Percentiles rank a stretch among this genome's conserved stretches.
Conservation (phyloP, 2,329 filamentous ascomycete genomes). For the Penicillium sp. region DNA sequence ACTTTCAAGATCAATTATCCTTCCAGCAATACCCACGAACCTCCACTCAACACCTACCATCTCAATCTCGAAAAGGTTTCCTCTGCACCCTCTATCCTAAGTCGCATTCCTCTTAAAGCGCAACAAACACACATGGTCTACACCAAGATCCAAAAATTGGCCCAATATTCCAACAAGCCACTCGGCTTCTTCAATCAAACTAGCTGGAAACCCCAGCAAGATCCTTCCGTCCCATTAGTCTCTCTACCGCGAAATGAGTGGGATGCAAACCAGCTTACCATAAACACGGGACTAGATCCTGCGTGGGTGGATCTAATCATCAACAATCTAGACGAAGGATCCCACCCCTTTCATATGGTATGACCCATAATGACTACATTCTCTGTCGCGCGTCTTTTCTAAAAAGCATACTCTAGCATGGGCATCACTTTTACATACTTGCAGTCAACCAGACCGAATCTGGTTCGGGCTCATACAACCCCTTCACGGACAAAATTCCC, state of each 20-base stretch:
- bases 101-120: conserved; percentile 28
- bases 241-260: conserved; percentile 38
- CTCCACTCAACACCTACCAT: conserved; percentile 1
- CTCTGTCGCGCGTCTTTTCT: background rate
- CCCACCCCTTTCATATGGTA: conserved; percentile 54
- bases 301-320: conserved; percentile 50
- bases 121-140: conserved; percentile 49
- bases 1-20: conserved; percentile 33
- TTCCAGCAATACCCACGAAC: background rate
- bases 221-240: conserved; percentile 36
- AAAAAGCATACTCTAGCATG: conserved; percentile 28
- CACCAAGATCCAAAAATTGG: conserved; percentile 47
- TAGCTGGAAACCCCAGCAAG: conserved; percentile 43
- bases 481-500: conserved; percentile 27
- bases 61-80: conserved; percentile 31
- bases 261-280: conserved; percentile 45
- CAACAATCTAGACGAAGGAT: conserved; percentile 53
- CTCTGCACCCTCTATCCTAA: conserved; percentile 28
- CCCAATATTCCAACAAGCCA: conserved; percentile 45
- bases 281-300: conserved; percentile 29
- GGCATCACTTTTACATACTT: conserved; percentile 38
- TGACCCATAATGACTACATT: too few species aligned
- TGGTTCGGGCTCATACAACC: conserved; percentile 43
- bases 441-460: conserved; percentile 28
- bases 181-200: conserved; percentile 52